These are phyloP conservation scores for Apophysomyces variabilis DNA, from an alignment of 371 early-diverging fungal genomes.

Conservation along the genomic window DNA sequence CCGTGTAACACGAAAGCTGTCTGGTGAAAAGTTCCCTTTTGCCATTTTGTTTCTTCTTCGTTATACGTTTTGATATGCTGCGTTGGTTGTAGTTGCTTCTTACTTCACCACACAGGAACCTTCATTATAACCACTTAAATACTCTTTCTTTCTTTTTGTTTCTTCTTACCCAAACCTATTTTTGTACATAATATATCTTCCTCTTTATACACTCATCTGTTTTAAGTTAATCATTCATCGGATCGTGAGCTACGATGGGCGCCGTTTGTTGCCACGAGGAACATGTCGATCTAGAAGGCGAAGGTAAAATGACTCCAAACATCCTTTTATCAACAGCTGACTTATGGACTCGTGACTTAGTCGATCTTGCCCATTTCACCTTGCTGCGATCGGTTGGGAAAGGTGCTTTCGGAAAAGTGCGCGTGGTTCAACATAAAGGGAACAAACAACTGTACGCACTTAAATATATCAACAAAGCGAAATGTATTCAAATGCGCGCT, in stretches of 20 bases:
- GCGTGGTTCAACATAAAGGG: constrained; percentile 84
- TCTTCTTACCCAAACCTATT: not conserved
- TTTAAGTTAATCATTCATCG: constrained; percentile 5
- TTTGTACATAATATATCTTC: constrained; percentile 6
- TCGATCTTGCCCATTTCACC: constrained; percentile 68
- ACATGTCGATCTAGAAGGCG: constrained; percentile 42
- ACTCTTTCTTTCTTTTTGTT: not conserved
- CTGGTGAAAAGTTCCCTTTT: constrained; percentile 6
- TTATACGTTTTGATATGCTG: not conserved
- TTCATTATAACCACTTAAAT: not conserved
- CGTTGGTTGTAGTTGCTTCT: constrained; percentile 4
- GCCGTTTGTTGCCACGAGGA: constrained; percentile 48
- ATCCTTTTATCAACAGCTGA: constrained; percentile 8
- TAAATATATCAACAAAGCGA: constrained; percentile 61
- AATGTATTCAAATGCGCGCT: constrained; percentile 59
- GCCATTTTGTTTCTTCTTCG: not conserved
- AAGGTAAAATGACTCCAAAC: constrained; percentile 33
- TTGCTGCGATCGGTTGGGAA: constrained; percentile 70
- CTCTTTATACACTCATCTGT: not conserved
- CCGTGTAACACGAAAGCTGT: constrained; percentile 1
- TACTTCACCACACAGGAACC: not conserved
- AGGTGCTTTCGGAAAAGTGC: constrained; percentile 79
- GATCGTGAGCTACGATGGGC: constrained; percentile 33
- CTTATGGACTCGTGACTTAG: constrained; percentile 22
- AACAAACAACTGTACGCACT: constrained; percentile 57